These are phyloP conservation scores for Cucurbita pepo DNA, from an alignment of 306 rosid genomes.

Conservation along the genomic window DNA sequence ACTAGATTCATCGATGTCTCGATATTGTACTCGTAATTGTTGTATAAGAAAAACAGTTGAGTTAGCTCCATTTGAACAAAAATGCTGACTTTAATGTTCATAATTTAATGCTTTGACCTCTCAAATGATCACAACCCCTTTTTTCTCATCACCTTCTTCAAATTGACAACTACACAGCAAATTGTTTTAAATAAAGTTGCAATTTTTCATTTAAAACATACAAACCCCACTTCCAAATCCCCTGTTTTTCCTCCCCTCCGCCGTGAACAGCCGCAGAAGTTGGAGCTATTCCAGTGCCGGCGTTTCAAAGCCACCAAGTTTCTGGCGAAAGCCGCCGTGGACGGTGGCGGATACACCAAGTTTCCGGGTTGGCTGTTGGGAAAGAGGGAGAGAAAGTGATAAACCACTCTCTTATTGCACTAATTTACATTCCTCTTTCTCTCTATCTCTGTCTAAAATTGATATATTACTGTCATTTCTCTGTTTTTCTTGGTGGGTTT, in stretches of 20 bases:
- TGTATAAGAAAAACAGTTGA: too few species aligned
- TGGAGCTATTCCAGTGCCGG: neutral
- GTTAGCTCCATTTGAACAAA: too few species aligned
- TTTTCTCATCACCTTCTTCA: neutral
- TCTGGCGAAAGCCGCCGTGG: neutral
- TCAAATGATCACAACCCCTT: neutral
- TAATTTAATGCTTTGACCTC: slow-evolving; percentile 1
- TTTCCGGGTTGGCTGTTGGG: slow-evolving; percentile 6
- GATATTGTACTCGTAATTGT: too few species aligned
- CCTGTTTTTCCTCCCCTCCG: neutral
- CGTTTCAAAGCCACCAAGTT: neutral
- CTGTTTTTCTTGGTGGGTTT: neutral
- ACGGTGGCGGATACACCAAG: neutral
- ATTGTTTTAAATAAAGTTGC: neutral
- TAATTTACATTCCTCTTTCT: neutral
- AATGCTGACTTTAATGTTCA: neutral
- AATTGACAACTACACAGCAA: neutral
- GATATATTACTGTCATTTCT: neutral
- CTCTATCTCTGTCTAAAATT: slow-evolving; percentile 1
- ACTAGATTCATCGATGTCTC: too few species aligned
- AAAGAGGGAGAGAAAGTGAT: slow-evolving; percentile 4
- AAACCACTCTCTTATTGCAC: slow-evolving; percentile 4
- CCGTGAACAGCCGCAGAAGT: neutral
- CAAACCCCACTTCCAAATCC: neutral
- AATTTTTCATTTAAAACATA: neutral